A percentile compares a stretch with the other conserved stretches of the same genome.
These are phyloP conservation scores for Pseudocercospora cruenta DNA, from an alignment of 2,329 filamentous ascomycete species.

Conservation along the genomic window DNA sequence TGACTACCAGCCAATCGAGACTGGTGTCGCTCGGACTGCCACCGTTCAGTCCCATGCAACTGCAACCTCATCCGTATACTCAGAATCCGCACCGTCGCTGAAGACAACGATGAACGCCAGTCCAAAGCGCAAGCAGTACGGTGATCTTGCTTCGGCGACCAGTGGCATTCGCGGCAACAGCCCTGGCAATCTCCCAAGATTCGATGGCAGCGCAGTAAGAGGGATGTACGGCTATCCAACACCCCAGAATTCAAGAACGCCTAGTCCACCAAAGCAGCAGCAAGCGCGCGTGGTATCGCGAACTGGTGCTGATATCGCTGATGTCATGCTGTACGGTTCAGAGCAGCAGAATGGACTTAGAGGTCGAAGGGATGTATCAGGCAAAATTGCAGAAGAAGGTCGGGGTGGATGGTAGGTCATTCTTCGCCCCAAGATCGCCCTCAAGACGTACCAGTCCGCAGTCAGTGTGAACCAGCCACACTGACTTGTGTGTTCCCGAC, in stretches of 20 bases:
- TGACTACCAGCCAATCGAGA: slow-evolving; percentile 24
- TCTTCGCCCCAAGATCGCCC: slow-evolving; percentile 7
- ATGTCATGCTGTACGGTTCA: slow-evolving; percentile 34
- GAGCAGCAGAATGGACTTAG: slow-evolving; percentile 36
- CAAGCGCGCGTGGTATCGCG: slow-evolving; percentile 49
- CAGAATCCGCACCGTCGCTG: slow-evolving; percentile 37
- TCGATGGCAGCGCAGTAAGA: slow-evolving; percentile 11
- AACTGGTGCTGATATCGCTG: slow-evolving; percentile 51
- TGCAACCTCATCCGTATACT: slow-evolving; percentile 39
- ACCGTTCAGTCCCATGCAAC: slow-evolving; percentile 36
- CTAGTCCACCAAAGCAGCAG: slow-evolving; percentile 27
- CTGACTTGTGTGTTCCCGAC: not conserved
- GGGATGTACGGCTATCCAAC: slow-evolving; percentile 21
- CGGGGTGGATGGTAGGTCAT: slow-evolving; percentile 43
- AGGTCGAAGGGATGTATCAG: slow-evolving; percentile 67
- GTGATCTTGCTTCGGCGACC: slow-evolving; percentile 50
- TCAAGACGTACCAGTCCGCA: slow-evolving; percentile 19
- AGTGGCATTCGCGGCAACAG: slow-evolving; percentile 39
- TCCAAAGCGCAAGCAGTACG: slow-evolving; percentile 51
- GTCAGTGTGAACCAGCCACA: slow-evolving; percentile 17
- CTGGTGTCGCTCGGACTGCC: slow-evolving; percentile 36
- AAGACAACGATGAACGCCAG: slow-evolving; percentile 29
- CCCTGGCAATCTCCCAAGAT: slow-evolving; percentile 22
- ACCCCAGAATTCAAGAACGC: slow-evolving; percentile 23
- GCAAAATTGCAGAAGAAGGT: slow-evolving; percentile 74